Conservation (phyloP, 257 asterid species). For the Gardenia jasminoides region DNA sequence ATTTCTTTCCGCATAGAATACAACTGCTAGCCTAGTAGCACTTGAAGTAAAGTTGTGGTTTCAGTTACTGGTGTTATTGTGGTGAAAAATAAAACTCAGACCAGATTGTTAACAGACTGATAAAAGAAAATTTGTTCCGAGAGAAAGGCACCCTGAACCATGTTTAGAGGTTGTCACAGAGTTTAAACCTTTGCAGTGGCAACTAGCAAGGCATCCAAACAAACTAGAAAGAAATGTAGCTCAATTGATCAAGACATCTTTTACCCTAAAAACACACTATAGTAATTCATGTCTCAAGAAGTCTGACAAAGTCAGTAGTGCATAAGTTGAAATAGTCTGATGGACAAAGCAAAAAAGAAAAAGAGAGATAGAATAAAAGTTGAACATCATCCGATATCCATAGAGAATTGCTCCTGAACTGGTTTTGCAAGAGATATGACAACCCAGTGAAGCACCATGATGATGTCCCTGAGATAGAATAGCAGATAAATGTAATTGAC, state of each 20-base stretch:
- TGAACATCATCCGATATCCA: not conserved
- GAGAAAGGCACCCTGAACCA: too few species aligned
- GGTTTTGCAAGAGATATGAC: not conserved
- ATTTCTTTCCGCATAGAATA: not conserved
- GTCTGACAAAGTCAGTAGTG: not conserved
- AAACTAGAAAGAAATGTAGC: too few species aligned
- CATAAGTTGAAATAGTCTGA: too few species aligned
- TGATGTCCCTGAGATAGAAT: not conserved
- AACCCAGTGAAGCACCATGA: not conserved
- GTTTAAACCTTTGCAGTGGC: not conserved
- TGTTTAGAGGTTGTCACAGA: not conserved
- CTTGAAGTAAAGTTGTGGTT: not conserved
- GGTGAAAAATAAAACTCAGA: not conserved
- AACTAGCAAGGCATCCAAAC: not conserved
- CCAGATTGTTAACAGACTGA: not conserved
- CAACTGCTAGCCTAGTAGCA: not conserved
- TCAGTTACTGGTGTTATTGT: not conserved
- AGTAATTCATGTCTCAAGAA: not conserved
- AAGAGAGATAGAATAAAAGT: not conserved
- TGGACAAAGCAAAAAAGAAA: not conserved
- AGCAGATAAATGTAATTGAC: not conserved
- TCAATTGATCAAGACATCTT: not conserved
- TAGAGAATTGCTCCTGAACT: not conserved
- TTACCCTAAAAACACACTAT: not conserved
- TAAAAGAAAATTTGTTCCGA: not conserved